Evolutionary conservation across 2,329 filamentous ascomycete genomes (phyloP), one percentile per base, ranked within the genome.

Genomic region (Furcasterigmium sp.): DNA sequence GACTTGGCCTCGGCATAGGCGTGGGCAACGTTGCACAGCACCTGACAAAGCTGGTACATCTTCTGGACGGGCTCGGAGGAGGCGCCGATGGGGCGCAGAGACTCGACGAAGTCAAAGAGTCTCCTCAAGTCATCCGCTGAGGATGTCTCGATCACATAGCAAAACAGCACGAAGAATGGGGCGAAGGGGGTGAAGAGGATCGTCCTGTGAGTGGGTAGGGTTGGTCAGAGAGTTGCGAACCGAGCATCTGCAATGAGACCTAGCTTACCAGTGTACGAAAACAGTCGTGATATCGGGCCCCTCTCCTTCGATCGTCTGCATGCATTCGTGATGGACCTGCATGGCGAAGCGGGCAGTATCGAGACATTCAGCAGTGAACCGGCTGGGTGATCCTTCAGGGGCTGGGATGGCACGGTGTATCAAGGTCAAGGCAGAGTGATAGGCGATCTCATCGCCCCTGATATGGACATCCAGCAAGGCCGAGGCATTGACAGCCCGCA

Each of bases 1-100:
- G 65, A 63, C 53, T 80, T 82, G 20, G 80, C 75, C 52, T 83
- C 75, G 6, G 84, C 67, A 50, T 85, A 85, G 4, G 83, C 61
- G 36, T 67, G 68, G 7, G 81, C 79, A 6, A 85, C 77, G 43
- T 76, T 76, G 46, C 72, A 70, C 56, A 85, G 78, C 20, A 84
- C 71, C 28, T 74, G 70, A 51, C 77, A 84, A 21, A 85, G 68
- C n/a, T 72, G 35, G 52, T 80, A 75, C 11, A 85, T 65, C 53
- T 79, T 80, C 30, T 50, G 41, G 6, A 50, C 44, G 5, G 46
- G 42, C 18, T 49, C 46, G 18, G 46, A 50, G 13, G 46, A 34
- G 15, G 39, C 23, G 38, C 44, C 41, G 8, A 43, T 44, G 29
- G 46, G 44, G 8, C 44, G 36, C 10, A 50, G 48, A 21, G 76